Evolutionary conservation across 1,284 basidiomycete species (phyloP).

Genomic region (Lentinula novae-zelandiae): DNA sequence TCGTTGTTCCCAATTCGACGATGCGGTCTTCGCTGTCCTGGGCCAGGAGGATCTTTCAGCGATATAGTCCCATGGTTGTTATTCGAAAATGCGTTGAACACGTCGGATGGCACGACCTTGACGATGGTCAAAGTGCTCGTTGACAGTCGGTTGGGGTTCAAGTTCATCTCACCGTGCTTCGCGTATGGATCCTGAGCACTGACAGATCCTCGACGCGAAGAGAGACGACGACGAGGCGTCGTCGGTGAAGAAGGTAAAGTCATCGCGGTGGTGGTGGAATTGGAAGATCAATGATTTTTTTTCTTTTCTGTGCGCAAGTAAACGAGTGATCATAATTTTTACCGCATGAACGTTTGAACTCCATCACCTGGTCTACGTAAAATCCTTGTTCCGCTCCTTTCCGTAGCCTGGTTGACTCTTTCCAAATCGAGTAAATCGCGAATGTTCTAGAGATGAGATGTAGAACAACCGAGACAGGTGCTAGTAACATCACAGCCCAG

Average conservation of each 20-base stretch:
- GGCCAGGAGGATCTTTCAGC: conserved; percentile 27
- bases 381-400: conserved; percentile 1
- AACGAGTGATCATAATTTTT: not conserved
- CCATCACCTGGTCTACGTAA: not conserved
- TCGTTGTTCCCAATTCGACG: conserved; percentile 27
- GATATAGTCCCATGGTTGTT: conserved; percentile 15
- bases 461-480: not conserved
- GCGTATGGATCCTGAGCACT: conserved; percentile 66
- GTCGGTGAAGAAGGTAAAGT: conserved; percentile 17
- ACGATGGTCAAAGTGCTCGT: conserved; percentile 73
- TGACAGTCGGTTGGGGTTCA: conserved; percentile 48
- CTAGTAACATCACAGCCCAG: not conserved
- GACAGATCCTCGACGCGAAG: conserved; percentile 59
- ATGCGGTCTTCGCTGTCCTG: conserved; percentile 24
- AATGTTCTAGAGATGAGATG: not conserved
- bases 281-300: not conserved
- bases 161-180: conserved; percentile 44
- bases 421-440: not conserved
- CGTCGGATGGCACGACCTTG: conserved; percentile 38
- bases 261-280: not conserved
- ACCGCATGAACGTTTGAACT: not conserved
- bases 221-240: conserved; percentile 34
- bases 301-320: not conserved
- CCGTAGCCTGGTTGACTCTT: not conserved
- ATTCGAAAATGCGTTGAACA: not conserved